Conservation (phyloP, 192 early-diverging fungal genomes). For the Allomyces macrogynus region DNA sequence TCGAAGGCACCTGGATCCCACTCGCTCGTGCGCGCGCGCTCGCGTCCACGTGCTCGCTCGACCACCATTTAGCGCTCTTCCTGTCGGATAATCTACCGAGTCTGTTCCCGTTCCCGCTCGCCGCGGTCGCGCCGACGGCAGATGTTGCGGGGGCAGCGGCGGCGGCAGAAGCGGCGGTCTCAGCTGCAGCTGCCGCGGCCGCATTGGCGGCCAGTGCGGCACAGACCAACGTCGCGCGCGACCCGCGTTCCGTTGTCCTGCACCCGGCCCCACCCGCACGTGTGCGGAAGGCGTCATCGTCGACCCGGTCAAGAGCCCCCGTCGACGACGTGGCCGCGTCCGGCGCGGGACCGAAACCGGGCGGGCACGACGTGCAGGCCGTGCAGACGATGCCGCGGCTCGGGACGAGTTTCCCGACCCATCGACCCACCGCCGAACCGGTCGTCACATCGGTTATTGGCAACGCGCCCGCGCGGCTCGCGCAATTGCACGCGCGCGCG, state of each 20-base stretch:
- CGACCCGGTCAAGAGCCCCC: too few relatives aligned
- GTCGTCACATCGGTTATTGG: too few relatives aligned
- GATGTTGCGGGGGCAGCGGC: conserved; percentile 6
- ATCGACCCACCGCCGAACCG: too few relatives aligned
- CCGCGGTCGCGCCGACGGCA: conserved; percentile 7
- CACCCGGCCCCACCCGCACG: too few relatives aligned
- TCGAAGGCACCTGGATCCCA: conserved; percentile 87
- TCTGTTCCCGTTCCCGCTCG: conserved; percentile 41
- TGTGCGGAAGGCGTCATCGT: too few relatives aligned
- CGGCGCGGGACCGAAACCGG: too few relatives aligned
- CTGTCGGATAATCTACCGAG: conserved; percentile 51
- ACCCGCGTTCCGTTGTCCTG: background rate
- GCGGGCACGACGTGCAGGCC: too few relatives aligned
- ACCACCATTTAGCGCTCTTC: conserved; percentile 50
- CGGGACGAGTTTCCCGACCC: too few relatives aligned
- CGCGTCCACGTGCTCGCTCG: conserved; percentile 58
- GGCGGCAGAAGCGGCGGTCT: conserved; percentile 4
- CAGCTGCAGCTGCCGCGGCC: conserved; percentile 7
- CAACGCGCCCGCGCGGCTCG: too few relatives aligned
- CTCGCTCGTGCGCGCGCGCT: conserved; percentile 62
- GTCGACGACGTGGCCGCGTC: too few relatives aligned
- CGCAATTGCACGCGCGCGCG: too few relatives aligned
- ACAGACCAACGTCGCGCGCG: background rate
- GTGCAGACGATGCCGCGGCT: too few relatives aligned
- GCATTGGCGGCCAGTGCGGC: background rate